Conservation (phyloP, 108 stramenopile species). For the Cyclotella kingstonii region DNA sequence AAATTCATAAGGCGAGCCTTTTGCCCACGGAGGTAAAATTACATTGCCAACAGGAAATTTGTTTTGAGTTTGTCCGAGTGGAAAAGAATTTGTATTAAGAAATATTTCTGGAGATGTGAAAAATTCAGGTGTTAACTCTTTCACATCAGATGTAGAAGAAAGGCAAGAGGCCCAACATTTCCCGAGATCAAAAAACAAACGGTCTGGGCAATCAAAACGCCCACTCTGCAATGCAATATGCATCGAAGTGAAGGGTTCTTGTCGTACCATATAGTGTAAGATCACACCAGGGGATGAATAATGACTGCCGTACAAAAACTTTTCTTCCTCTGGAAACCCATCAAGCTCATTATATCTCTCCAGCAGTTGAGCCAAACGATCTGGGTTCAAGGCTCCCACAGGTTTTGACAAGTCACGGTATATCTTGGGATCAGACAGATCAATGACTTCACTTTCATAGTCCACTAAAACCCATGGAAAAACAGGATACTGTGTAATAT, state of each 20-base stretch:
- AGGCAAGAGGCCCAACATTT: constrained; percentile 74
- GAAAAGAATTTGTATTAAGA: constrained; percentile 82
- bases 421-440: constrained; percentile 70
- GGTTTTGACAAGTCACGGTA: constrained; percentile 93
- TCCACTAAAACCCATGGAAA: constrained; percentile 96
- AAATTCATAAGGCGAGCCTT: constrained; percentile 89
- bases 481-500: constrained; percentile 94
- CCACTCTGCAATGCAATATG: constrained; percentile 91
- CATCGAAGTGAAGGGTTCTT: constrained; percentile 91
- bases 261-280: constrained; percentile 79
- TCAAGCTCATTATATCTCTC: constrained; percentile 76
- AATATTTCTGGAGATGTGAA: constrained; percentile 89
- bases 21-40: constrained; percentile 96
- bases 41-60: constrained; percentile 77
- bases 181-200: constrained; percentile 83
- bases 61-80: constrained; percentile 85
- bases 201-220: constrained; percentile 94
- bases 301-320: constrained; percentile 92
- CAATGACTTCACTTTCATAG: constrained; percentile 72
- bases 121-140: constrained; percentile 94
- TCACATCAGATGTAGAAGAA: constrained; percentile 83
- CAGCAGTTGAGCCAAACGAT: constrained; percentile 64
- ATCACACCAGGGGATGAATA: constrained; percentile 94
- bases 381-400: constrained; percentile 88
- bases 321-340: constrained; percentile 74